phyloP scores from a whole-genome alignment of 495 filamentous ascomycete genomes.

The Podospora fimiseda region DNA sequence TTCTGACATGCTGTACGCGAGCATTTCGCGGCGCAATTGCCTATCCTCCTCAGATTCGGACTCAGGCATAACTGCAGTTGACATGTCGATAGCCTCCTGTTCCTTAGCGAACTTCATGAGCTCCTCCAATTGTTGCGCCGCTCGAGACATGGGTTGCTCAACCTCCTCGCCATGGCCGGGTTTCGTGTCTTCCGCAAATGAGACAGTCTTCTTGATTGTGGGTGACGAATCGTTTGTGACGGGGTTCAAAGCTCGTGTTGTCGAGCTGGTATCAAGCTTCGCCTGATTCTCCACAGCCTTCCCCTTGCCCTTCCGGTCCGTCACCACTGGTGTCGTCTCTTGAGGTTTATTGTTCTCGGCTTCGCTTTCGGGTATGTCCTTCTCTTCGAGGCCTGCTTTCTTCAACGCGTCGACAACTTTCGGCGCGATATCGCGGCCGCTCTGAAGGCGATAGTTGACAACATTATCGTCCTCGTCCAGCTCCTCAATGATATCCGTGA shows the following conservation, averaged over 20 bases:
- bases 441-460: conserved; percentile 55
- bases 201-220: conserved; percentile 33
- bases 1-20: conserved; percentile 78
- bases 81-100: conserved; percentile 33
- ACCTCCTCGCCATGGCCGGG: conserved; percentile 25
- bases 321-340: neutral
- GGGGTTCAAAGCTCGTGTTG: neutral
- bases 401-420: conserved; percentile 60
- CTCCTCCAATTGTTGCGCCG: conserved; percentile 39
- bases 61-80: conserved; percentile 41
- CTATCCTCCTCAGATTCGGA: conserved; percentile 77
- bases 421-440: conserved; percentile 53
- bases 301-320: neutral
- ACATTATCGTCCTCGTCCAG: conserved; percentile 89
- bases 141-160: conserved; percentile 23
- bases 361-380: conserved; percentile 15
- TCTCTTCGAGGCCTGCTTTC: conserved; percentile 52
- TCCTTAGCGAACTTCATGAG: conserved; percentile 44
- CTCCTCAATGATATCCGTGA: conserved; percentile 85
- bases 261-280: neutral
- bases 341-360: neutral
- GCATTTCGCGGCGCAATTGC: conserved; percentile 78
- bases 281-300: neutral
- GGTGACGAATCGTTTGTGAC: conserved; percentile 2
- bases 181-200: conserved; percentile 54